Conservation (phyloP, 2,329 filamentous ascomycete species). For the Phoma herbarum region DNA sequence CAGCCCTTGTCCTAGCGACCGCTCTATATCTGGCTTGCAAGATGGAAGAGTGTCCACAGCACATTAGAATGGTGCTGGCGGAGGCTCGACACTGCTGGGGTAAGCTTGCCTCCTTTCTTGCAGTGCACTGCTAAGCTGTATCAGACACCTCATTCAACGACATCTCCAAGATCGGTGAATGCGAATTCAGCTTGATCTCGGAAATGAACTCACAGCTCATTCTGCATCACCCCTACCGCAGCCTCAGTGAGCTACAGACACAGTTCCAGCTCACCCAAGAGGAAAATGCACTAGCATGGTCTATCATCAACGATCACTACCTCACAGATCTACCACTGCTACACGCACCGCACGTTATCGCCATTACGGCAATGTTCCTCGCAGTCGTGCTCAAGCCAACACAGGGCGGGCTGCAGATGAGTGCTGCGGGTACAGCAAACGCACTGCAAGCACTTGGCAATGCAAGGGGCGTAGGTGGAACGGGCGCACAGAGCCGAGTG, state of each 20-base stretch:
- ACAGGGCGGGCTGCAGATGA: constrained; percentile 58
- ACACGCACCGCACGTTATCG: constrained; percentile 85
- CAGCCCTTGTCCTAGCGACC: constrained; percentile 91
- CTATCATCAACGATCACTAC: constrained; percentile 90
- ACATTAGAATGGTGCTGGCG: constrained; percentile 87
- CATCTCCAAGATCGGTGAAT: constrained; percentile 86
- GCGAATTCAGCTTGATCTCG: constrained; percentile 90
- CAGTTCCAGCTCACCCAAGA: constrained; percentile 78
- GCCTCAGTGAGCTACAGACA: constrained; percentile 73
- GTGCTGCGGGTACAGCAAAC: constrained; percentile 52
- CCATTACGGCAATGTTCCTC: constrained; percentile 85
- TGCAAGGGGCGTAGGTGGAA: constrained; percentile 38
- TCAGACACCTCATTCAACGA: constrained; percentile 61
- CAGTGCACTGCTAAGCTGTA: constrained; percentile 19
- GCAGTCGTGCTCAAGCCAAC: constrained; percentile 81
- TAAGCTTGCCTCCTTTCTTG: constrained; percentile 20
- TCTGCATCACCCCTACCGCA: constrained; percentile 89
- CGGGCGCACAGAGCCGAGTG: constrained; percentile 60
- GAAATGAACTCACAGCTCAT: constrained; percentile 92
- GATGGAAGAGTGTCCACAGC: constrained; percentile 96
- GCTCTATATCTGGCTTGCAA: constrained; percentile 96
- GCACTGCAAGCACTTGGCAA: constrained; percentile 50
- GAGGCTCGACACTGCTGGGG: constrained; percentile 77
- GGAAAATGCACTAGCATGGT: constrained; percentile 79
- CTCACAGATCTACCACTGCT: constrained; percentile 90